Base-by-base conservation (phyloP, 2,329 filamentous ascomycete genomes). In the Aspergillus japonicus region DNA sequence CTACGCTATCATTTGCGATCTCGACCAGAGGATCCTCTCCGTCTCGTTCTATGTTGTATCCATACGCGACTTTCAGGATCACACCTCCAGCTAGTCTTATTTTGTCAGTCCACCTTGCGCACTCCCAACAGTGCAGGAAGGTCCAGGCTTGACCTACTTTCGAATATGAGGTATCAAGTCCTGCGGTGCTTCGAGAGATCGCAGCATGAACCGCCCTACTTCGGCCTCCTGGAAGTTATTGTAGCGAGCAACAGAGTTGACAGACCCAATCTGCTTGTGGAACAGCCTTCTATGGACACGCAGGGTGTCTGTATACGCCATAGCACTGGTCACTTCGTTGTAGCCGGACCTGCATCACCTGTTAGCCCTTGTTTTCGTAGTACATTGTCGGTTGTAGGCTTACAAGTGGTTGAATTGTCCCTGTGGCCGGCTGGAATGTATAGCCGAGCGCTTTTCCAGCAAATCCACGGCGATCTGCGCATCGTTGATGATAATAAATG, bases 1-100 rank as follows among this genome's bases (percentile, higher is more conserved):
- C 68, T 65, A 83, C 72, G 1, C 76, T 73, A 24, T 72, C 62
- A 2, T 75, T 74, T 0, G 75, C 75, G 10, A 82, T 59, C 26
- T 79, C 71, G 3, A 83, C 74, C 2, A 83, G 68, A 4, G 78
- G 77, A 57, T 84, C 82, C 12, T 58, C 54, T 1, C 65, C 65
- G 11, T 76, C 70, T 1, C 73, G 64, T 35, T 79, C 76, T 23
- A 76, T 70, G 0, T 70, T 80, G 61, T 83, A 83, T 5, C 80
- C 80, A 64, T 81, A 81, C 4, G 71, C 67, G n/a, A 79, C 74
- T 47, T 79, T 77, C n/a, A 81, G 61, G 26, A 81, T 78, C 12
- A 79, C 64, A 0, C 73, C 73, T 0, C 75, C 78, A 0, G 77
- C 73, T 47, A 75, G 69, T n/a, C 74, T 79, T 24, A 7, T 12